Evolutionary conservation across 306 rosid genomes (phyloP), one percentile per base, ranked within the genome.

Genomic region (Vachellia pachyceras): DNA sequence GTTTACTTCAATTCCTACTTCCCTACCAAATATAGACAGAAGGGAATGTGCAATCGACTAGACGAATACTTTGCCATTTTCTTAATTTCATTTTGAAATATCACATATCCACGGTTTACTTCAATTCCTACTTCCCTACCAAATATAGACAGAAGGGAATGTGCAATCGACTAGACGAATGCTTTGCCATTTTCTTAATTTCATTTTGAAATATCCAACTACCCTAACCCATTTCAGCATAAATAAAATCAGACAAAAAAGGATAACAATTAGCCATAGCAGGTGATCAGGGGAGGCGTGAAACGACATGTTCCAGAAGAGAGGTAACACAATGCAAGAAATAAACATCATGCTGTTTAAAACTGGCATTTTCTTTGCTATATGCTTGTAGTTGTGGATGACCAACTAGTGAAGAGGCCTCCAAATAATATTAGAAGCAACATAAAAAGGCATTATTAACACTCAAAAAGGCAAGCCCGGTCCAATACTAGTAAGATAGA

Each of bases 321-420:
- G 80, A 81, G 80, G 80, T 76, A 82, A 82, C 85, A 82, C 66
- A 46, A 76, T 58, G 77, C 66, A 25, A 76, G 1, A 41, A 44
- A 69, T 35, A 11, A 65, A 44, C 85, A 82, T 76, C 65, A 35
- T 69, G 81, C 72, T 76, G 77, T 76, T 82, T 55, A 69, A 76
- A 33, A 69, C 72, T 75, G 80, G 81, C 35, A 67, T 15, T 75
- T 72, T 73, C 17, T 5, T 82, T 40, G 4, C 12, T 82, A 13
- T 69, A 82, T 58, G 85, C 80, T 68, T 58, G 77, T 45, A 65
- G 45, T 33, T 17, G 45, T 49, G 33, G 61, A 63, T 12, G 69
- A 63, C 69, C 42, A 13, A 63, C 69, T 33, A 35, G n/a, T 33
- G 36, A 10, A 63, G 69, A 5, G 69, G 69, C 3, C 76, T 54